Evolutionary conservation across 352 stramenopile species (phyloP).

Genomic region (Phytophthora vignae): DNA sequence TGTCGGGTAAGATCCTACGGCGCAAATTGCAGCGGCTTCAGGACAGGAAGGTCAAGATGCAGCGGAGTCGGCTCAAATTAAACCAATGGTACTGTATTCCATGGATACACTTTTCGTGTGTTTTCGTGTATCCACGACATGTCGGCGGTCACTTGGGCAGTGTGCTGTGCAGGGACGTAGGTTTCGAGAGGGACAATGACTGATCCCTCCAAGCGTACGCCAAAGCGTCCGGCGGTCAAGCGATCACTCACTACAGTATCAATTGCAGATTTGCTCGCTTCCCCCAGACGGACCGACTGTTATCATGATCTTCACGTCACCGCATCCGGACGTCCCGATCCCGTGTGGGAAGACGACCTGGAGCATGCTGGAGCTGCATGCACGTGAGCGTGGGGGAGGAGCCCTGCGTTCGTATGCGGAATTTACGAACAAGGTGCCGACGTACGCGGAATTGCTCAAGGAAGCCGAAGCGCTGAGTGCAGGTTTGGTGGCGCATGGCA

Average conservation of each 20-base stretch:
- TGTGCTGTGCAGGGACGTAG: constrained; percentile 2
- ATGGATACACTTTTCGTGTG: neutral
- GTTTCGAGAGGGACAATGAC: neutral
- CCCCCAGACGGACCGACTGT: neutral
- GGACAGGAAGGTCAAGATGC: constrained; percentile 40
- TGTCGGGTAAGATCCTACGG: constrained; percentile 91
- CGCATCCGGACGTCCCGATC: constrained; percentile 28
- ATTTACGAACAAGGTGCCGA: too few relatives aligned
- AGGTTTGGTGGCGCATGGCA: too few relatives aligned
- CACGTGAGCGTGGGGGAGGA: constrained; percentile 23
- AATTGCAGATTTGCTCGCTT: constrained; percentile 13
- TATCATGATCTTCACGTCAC: constrained; percentile 53
- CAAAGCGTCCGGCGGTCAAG: neutral
- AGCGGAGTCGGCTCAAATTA: constrained; percentile 18
- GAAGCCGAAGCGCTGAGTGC: too few relatives aligned
- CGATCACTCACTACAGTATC: neutral
- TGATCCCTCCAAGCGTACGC: constrained; percentile 3
- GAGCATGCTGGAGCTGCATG: constrained; percentile 46
- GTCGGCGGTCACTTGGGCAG: neutral
- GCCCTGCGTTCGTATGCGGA: constrained; percentile 29
- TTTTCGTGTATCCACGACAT: neutral
- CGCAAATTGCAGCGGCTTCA: constrained; percentile 66
- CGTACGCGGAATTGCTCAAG: too few relatives aligned
- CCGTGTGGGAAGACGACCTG: constrained; percentile 42
- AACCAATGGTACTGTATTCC: too few relatives aligned